A percentile compares a stretch with the other conserved stretches of the same genome.
These are phyloP conservation scores for Termitomyces sp. DNA, from an alignment of 768 basidiomycete genomes.

Conservation along the genomic window DNA sequence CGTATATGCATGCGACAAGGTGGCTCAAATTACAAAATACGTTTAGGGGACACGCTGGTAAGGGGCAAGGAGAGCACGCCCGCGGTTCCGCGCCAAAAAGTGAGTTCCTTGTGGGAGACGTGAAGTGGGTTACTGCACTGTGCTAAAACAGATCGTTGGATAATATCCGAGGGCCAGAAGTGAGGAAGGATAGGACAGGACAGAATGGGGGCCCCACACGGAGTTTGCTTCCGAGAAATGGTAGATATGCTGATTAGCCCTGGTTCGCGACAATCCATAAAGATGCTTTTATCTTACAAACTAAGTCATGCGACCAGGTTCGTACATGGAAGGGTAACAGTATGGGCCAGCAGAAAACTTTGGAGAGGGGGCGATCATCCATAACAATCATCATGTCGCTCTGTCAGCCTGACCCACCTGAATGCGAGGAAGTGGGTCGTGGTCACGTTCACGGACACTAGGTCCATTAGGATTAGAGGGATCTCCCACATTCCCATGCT, in stretches of 20 bases:
- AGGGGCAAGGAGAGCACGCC: no score
- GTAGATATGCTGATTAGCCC: background rate
- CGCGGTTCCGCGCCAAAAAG: no score
- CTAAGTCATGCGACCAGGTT: background rate
- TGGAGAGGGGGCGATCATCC: background rate
- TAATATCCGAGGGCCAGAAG: slow-evolving; percentile 1
- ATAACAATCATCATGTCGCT: background rate
- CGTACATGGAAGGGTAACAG: background rate
- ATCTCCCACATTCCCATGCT: background rate
- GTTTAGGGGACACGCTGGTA: no score
- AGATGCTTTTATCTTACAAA: background rate
- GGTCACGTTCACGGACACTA: background rate
- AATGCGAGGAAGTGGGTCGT: background rate
- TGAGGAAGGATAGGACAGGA: background rate
- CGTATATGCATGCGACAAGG: no score
- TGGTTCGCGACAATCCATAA: background rate
- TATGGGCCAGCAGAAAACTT: background rate
- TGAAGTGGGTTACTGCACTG: no score
- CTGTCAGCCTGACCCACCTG: background rate
- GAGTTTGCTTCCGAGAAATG: background rate
- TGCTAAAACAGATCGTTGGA: background rate
- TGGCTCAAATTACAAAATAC: no score
- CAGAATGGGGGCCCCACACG: background rate
- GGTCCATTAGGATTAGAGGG: background rate
- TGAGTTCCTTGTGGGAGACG: no score